phyloP scores from a whole-genome alignment of 1,139 yeast species.

The Lodderomyces jiufengensis region DNA sequence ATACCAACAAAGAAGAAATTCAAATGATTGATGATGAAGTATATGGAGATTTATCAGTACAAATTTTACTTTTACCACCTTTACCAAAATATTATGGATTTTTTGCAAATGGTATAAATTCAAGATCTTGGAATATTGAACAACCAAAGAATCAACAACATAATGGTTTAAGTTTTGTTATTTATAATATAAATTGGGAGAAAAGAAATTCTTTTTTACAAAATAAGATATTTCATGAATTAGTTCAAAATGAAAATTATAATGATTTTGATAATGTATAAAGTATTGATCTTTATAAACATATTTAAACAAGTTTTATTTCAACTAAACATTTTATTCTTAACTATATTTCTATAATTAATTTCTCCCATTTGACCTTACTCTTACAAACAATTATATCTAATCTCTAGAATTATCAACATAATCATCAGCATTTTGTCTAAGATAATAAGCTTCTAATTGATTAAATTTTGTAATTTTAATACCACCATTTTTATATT shows the following conservation, averaged over 20 bases:
- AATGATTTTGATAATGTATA: conserved; percentile 17
- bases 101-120: conserved; percentile 63
- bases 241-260: conserved; percentile 28
- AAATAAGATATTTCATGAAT: conserved; percentile 29
- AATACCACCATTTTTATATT: no score
- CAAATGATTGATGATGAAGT: conserved; percentile 25
- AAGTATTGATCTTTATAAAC: no score
- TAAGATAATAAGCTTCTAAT: no score
- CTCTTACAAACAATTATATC: no score
- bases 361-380: no score
- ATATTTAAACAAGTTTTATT: no score
- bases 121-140: conserved; percentile 59
- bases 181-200: conserved; percentile 56
- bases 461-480: no score
- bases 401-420: no score
- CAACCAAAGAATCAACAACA: conserved; percentile 35
- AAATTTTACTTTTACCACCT: conserved; percentile 67
- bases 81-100: conserved; percentile 59
- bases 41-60: conserved; percentile 59
- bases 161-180: conserved; percentile 64
- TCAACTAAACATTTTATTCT: no score
- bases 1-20: neutral
- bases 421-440: no score
- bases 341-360: no score
- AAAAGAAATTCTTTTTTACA: conserved; percentile 25